Base-by-base conservation (phyloP, 352 stramenopile species). In the Plasmopara viticola region DNA sequence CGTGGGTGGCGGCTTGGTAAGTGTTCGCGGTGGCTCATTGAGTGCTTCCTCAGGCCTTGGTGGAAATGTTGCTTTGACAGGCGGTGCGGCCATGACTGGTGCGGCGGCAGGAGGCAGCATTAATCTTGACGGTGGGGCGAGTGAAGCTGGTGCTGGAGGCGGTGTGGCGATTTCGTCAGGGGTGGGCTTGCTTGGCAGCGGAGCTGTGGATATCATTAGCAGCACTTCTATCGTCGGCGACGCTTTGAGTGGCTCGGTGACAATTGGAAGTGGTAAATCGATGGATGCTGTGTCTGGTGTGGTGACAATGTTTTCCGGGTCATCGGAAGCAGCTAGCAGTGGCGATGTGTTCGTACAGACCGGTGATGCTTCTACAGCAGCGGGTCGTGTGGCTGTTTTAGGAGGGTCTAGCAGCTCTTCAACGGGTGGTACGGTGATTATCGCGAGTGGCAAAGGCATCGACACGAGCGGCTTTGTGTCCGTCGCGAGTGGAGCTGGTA, bases 391-490 rank as follows among this genome's bases (percentile, higher is more conserved):
- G 29, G 57, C 48, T 44, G 44, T 62, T 17, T 51, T 31, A 37
- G 44, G 56, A 28, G 56, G 49, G 14, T 54, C 49, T 41, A 62
- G 56, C 49, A 46, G 29, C n/a, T 50, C 48, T 30, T 62, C 49
- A 44, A 62, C 56, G 17, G 56, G 56, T 30, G 50, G 57, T 12
- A 29, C 17, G 8, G 57, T 64, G 42, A 50, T 45, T 44, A 46
- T 73, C 33, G 30, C 47, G n/a, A 66, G 51, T 12, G 64, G 64
- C 42, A 31, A 35, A 17, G 57, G 60, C 28, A 53, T 35, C 39
- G 42, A 20, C 30, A 39, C 39, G 28, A 62, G 60, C 46, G 60
- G 50, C 28, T 12, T 33, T 47, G 53, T 62, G 44, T 62, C 28
- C 18, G 44, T 62, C 28, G 48, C 44, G 13, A 55, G 59, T 37